Conservation (phyloP, 192 early-diverging fungal genomes). For the Gigaspora rosea region DNA sequence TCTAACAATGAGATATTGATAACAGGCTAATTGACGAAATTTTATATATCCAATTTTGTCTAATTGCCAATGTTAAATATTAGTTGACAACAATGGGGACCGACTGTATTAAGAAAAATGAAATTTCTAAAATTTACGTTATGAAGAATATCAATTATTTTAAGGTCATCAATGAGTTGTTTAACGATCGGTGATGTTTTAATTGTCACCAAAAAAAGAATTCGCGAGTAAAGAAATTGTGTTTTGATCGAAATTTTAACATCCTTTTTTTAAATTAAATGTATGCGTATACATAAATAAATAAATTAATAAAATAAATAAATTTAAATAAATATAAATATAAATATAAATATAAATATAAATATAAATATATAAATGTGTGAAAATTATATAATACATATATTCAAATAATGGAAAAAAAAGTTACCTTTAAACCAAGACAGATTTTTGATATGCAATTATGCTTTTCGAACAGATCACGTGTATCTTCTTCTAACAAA, state of each 20-base stretch:
- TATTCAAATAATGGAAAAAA: background rate
- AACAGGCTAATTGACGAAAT: too few relatives aligned
- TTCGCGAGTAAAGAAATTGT: constrained; percentile 62
- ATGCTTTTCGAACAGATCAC: constrained; percentile 46
- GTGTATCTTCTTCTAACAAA: constrained; percentile 52
- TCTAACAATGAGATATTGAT: too few relatives aligned
- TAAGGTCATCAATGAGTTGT: constrained; percentile 42
- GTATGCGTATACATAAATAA: background rate
- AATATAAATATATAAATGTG: too few relatives aligned
- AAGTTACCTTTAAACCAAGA: constrained; percentile 48
- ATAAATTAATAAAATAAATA: too few relatives aligned
- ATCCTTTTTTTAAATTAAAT: constrained; percentile 19
- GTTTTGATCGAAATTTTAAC: constrained; percentile 47
- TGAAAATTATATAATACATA: too few relatives aligned
- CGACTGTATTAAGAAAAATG: background rate
- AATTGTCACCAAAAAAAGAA: constrained; percentile 71
- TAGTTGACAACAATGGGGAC: background rate
- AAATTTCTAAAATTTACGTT: constrained; percentile 38
- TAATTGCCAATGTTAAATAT: too few relatives aligned
- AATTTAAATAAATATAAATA: too few relatives aligned
- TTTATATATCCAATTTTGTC: too few relatives aligned
- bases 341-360: too few relatives aligned
- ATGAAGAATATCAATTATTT: constrained; percentile 40
- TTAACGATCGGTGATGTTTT: constrained; percentile 41
- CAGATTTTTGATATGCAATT: constrained; percentile 45